phyloP scores from a whole-genome alignment of 345 rosid species.

The Gossypium sturtianum region DNA sequence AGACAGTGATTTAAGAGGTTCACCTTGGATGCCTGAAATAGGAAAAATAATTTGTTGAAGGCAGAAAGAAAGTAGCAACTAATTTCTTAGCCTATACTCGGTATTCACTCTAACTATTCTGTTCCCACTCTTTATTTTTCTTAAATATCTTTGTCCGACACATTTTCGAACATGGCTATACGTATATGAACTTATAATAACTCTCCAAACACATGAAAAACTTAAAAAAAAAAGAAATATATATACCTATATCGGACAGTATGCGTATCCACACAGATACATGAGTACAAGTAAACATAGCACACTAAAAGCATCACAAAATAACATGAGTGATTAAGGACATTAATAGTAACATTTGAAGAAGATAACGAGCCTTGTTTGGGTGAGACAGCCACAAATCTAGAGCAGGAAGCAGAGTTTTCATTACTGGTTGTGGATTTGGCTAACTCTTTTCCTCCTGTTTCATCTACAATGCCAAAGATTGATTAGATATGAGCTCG shows the following conservation, averaged over 20 bases:
- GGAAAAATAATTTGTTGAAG: background rate
- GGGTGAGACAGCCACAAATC: background rate
- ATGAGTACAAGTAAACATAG: too few relatives aligned
- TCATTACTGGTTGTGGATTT: background rate
- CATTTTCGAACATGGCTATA: too few relatives aligned
- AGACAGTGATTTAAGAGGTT: background rate
- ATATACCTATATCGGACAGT: too few relatives aligned
- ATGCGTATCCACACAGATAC: too few relatives aligned
- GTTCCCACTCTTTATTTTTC: too few relatives aligned
- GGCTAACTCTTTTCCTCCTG: background rate
- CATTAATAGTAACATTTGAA: background rate
- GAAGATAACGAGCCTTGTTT: background rate
- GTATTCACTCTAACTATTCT: too few relatives aligned
- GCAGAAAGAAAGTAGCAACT: background rate
- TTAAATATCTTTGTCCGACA: too few relatives aligned
- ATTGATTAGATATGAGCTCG: background rate
- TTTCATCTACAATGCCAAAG: conserved; percentile 4
- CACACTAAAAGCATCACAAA: background rate
- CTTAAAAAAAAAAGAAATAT: too few relatives aligned
- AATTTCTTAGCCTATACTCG: background rate
- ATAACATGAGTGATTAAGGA: background rate
- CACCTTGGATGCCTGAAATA: background rate
- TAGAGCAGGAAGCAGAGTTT: background rate
- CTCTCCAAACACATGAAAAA: too few relatives aligned
- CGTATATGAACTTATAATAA: too few relatives aligned